Base-by-base conservation (phyloP, 1,284 basidiomycete genomes). In the Neolentinus lepideus region DNA sequence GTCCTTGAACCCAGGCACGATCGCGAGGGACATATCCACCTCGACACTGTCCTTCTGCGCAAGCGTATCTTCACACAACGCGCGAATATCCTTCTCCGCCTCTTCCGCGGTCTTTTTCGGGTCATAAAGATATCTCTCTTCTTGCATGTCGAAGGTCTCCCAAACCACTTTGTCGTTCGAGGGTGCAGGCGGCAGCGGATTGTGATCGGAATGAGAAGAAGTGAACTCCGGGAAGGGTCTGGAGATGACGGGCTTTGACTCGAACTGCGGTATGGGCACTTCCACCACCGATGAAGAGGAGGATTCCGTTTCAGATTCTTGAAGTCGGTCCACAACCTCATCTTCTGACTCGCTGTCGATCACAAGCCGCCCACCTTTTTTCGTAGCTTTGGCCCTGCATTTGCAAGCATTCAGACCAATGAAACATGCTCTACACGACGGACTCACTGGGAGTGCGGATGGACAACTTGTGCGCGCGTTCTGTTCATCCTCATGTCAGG, bases 11-110 rank as follows among this genome's bases (percentile, higher is more conserved):
- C 47, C 47, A 3, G 22, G 24, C 47, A 50, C 47, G 8, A 8
- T 50, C 47, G 47, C 22, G 16, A 43, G 38, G 16, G 38, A 43
- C 38, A 43, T 43, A n/a, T 50, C 47, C 21, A 26, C 22, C 22
- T 50, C 47, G 14, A 50, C 22, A n/a, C 25, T 6, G 10, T 67
- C 62, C 0, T 58, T 61, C 38, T 66, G 59, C 38, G 58, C 62
- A 47, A 63, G 78, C 24, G 71, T 71, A 2, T 78, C 78, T 25
- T 72, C 69, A 62, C 87, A 82, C 14, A 87, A 69, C 35, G 85
- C 83, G 3, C 78, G 76, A 14, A 88, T 64, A 2, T 80, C 84
- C 62, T 84, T 84, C 64, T 89, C 85, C 0, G 86, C 77, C 12
- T 88, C 79, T 1, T 61, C 64, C n/a, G 70, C 65, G 9, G 73